Conservation (phyloP, 2,329 filamentous ascomycete genomes). For the Hypomyces rosellus region DNA sequence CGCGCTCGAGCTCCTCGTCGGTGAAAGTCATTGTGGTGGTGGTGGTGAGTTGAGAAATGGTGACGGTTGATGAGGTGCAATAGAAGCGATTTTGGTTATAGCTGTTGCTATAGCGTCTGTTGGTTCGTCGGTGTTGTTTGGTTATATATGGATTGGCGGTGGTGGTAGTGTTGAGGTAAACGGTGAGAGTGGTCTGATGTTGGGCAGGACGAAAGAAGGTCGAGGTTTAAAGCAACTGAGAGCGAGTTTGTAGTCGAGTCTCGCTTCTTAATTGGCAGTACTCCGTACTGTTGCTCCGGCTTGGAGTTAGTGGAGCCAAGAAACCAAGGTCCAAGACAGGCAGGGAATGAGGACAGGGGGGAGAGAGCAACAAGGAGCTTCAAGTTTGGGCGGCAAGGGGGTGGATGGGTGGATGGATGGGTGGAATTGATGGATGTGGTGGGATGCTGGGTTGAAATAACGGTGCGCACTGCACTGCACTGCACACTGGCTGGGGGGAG, state of each 20-base stretch:
- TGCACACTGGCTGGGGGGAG: too few species aligned
- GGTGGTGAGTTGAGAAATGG: background rate
- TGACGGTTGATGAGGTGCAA: background rate
- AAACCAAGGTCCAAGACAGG: constrained; percentile 8
- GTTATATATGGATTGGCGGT: too few species aligned
- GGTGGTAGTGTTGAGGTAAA: too few species aligned
- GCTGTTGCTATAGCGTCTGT: too few species aligned
- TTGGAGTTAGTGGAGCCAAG: constrained; percentile 1
- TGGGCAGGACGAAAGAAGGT: too few species aligned
- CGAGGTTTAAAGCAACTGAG: too few species aligned
- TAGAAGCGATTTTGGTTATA: background rate
- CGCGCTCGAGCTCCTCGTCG: constrained; percentile 65
- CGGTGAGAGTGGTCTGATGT: too few species aligned
- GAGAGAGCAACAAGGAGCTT: constrained; percentile 10
- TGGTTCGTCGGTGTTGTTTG: too few species aligned
- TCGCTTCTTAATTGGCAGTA: too few species aligned
- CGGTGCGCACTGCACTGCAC: background rate
- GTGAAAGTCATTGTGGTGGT: constrained; percentile 32
- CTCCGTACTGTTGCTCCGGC: too few species aligned
- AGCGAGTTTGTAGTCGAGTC: too few species aligned
- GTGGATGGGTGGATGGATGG: background rate
- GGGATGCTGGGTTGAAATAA: background rate
- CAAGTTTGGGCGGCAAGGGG: constrained; percentile 8
- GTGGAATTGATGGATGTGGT: too few species aligned
- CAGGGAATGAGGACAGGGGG: constrained; percentile 9